Percentiles rank a stretch among this genome's conserved stretches.
phyloP scores from a whole-genome alignment of 768 basidiomycete species.

The Daedaleopsis sinensis region DNA sequence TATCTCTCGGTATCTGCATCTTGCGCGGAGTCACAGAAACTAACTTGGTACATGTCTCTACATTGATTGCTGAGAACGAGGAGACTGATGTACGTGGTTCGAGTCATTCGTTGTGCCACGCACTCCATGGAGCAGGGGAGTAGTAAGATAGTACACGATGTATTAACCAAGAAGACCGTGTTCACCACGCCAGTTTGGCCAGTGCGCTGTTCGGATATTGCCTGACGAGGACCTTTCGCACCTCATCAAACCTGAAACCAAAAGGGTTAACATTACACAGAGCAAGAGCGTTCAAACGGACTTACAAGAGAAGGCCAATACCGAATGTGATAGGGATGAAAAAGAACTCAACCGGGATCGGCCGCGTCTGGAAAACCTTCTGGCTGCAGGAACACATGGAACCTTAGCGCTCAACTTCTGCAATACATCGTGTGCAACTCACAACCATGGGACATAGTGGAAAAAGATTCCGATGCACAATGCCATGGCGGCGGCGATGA shows the following conservation, averaged over 20 bases:
- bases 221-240: slow-evolving; percentile 25
- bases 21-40: too few relatives aligned
- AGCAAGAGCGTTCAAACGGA: slow-evolving; percentile 24
- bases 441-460: slow-evolving; percentile 44
- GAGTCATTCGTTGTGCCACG: too few relatives aligned
- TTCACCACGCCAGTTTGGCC: slow-evolving; percentile 21
- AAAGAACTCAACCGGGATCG: slow-evolving; percentile 46
- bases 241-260: slow-evolving; percentile 25
- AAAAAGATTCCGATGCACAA: slow-evolving; percentile 49
- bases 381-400: slow-evolving; percentile 32
- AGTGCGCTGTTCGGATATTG: slow-evolving; percentile 20
- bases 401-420: neutral
- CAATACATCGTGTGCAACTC: neutral
- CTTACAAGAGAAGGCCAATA: slow-evolving; percentile 26
- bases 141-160: too few relatives aligned
- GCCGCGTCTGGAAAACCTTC: slow-evolving; percentile 50
- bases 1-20: too few relatives aligned
- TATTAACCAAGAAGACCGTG: neutral
- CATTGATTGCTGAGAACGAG: too few relatives aligned
- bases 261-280: neutral
- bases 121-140: too few relatives aligned
- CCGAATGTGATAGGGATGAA: slow-evolving; percentile 56
- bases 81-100: too few relatives aligned
- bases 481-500: slow-evolving; percentile 48
- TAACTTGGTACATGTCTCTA: too few relatives aligned